Percentiles rank a stretch among this genome's conserved stretches.
Evolutionary conservation across 768 basidiomycete genomes (phyloP).

Genomic region (Tylopilus rubrobrunneus): DNA sequence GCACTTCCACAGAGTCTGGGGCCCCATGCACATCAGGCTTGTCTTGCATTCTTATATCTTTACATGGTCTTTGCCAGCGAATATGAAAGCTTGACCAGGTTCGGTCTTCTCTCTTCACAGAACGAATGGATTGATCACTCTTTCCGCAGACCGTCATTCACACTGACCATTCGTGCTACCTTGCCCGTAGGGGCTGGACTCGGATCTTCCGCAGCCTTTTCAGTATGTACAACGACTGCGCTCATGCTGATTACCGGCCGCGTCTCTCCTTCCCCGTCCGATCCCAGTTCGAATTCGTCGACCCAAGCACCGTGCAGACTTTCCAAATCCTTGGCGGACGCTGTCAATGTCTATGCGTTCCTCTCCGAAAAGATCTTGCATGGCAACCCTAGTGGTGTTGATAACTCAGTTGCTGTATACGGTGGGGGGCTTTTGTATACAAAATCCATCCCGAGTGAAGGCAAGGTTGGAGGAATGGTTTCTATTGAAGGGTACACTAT

Average conservation of each 20-base stretch:
- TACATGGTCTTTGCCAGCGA: conserved; percentile 68
- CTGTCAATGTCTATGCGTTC: conserved; percentile 92
- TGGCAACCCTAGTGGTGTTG: conserved; percentile 95
- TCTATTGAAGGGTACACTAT: conserved; percentile 71
- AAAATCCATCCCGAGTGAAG: conserved; percentile 53
- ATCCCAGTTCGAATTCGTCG: conserved; percentile 6
- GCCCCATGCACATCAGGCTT: conserved; percentile 42
- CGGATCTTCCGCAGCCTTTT: conserved; percentile 96
- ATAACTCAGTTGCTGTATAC: conserved; percentile 90
- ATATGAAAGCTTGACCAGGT: conserved; percentile 51
- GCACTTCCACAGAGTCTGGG: conserved; percentile 32
- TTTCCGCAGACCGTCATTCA: conserved; percentile 61
- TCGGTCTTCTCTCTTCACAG: conserved; percentile 27
- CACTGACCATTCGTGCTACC: conserved; percentile 80
- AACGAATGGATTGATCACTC: conserved; percentile 11
- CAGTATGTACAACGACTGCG: conserved; percentile 77
- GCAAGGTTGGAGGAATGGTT: conserved; percentile 78
- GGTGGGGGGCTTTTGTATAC: conserved; percentile 93
- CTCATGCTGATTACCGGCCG: conserved; percentile 74
- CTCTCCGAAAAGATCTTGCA: conserved; percentile 94
- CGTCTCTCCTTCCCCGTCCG: conserved; percentile 48
- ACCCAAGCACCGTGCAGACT: conserved; percentile 53
- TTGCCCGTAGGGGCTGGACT: conserved; percentile 94
- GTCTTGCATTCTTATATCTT: conserved; percentile 84
- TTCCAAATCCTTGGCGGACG: conserved; percentile 59